Percentiles rank a stretch among this genome's conserved stretches.
Evolutionary conservation across 2,329 filamentous ascomycete genomes (phyloP).

Genomic region (Falciphora oryzae): DNA sequence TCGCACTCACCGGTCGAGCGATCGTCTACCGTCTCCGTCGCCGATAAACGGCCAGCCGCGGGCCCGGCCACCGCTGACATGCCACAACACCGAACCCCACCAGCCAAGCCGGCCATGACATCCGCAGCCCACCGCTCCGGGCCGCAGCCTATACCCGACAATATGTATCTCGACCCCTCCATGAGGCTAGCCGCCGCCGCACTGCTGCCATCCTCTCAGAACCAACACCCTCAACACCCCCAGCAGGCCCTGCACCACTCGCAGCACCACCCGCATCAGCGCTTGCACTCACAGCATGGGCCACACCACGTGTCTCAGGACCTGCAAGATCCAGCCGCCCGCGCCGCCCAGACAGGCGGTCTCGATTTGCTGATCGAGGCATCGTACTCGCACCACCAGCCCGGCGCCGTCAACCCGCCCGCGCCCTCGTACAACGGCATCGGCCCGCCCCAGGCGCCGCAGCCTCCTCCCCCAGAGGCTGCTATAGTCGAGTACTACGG

Average conservation of each 20-base stretch:
- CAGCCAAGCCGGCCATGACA: slow-evolving; percentile 15
- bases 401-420: slow-evolving; percentile 9
- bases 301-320: slow-evolving; percentile 4
- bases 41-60: slow-evolving; percentile 14
- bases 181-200: too few relatives aligned
- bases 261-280: slow-evolving; percentile 13
- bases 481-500: background rate
- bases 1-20: background rate
- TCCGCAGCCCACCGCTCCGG: too few relatives aligned
- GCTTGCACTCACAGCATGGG: slow-evolving; percentile 3
- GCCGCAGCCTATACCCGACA: too few relatives aligned
- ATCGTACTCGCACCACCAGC: slow-evolving; percentile 22
- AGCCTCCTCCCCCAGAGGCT: background rate
- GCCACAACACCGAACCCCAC: slow-evolving; percentile 6
- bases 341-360: background rate
- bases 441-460: slow-evolving; percentile 6
- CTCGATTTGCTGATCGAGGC: slow-evolving; percentile 33
- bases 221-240: slow-evolving; percentile 13
- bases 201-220: background rate
- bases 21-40: background rate
- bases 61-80: background rate
- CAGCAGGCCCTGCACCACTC: slow-evolving; percentile 15
- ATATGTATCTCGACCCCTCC: too few relatives aligned
- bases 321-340: background rate
- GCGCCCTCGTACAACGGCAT: background rate